Conservation (phyloP, 2,329 filamentous ascomycete species). For the Aspergillus brunneoviolaceus region DNA sequence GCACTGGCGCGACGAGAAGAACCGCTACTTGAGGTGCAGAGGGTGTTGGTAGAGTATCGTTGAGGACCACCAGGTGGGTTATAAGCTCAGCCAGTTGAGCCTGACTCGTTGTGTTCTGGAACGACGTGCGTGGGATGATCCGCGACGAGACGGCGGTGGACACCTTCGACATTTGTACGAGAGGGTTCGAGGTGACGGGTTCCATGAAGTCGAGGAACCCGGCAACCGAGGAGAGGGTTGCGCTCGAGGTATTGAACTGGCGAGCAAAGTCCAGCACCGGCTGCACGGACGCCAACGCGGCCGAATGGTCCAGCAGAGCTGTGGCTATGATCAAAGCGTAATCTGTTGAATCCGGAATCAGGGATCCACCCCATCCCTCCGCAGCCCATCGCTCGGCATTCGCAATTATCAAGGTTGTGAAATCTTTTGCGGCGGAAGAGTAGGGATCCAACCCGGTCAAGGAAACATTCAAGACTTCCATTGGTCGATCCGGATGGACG, state of each 20-base stretch:
- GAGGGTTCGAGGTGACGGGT: background rate
- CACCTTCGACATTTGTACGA: background rate
- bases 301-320: slow-evolving; percentile 12
- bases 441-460: slow-evolving; percentile 2
- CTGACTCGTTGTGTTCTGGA: background rate
- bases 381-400: slow-evolving; percentile 20
- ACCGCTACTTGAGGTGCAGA: slow-evolving; percentile 4
- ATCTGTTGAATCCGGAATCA: background rate
- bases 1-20: slow-evolving; percentile 3
- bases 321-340: slow-evolving; percentile 12
- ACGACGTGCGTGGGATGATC: background rate
- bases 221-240: background rate
- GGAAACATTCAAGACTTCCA: slow-evolving; percentile 10
- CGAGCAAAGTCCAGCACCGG: slow-evolving; percentile 10
- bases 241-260: background rate
- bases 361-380: slow-evolving; percentile 23
- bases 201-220: slow-evolving; percentile 7
- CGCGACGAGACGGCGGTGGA: background rate
- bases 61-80: background rate
- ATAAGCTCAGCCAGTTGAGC: background rate
- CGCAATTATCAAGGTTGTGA: slow-evolving; percentile 13
- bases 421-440: background rate
- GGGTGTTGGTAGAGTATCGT: background rate
- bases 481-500: slow-evolving; percentile 18
- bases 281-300: slow-evolving; percentile 13